Base-by-base conservation (phyloP, 78 protist species). In the Dictyostelium discoideum region DNA sequence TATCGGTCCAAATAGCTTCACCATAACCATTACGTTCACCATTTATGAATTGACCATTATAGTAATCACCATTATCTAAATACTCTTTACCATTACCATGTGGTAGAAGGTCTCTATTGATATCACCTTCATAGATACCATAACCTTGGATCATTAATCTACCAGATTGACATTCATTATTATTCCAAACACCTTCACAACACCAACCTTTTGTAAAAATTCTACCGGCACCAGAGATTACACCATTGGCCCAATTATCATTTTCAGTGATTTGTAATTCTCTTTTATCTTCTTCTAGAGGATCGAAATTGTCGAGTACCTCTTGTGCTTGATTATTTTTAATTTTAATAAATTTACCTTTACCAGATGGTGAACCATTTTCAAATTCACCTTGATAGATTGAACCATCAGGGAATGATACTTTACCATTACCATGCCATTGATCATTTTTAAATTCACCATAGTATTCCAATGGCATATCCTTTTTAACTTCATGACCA, bases 21-120 rank as follows among this genome's bases (percentile, higher is more conserved):
- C 94, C 94, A 11, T 81, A n/a, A 18, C 94, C 94, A 32, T 80
- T 7, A 16, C 85, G 44, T 32, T 90, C 54, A 11, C 94, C 94
- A 48, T 90, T 74, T 5, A 80, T 50, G 50, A 29, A 90, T 1
- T 14, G 2, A n/a, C 94, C 94, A 10, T 48, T 67, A 60, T 90
- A 90, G 22, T 32, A 44, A 11, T 65, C 72, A 69, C 50, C 76
- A 72, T 90, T 86, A 3, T 65, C 84, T 20, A 69, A 11, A 32
- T 40, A 82, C 24, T 90, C 94, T 82, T 90, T 69, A 16, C 94
- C 94, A 14, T 48, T 11, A 14, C 94, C 94, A 29, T 82, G 42
- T 46, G 94, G 94, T 5, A 67, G 5, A 37, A 82, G 54, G 2
- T 80, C 50, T 29, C 42, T 9, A n/a, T 44, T 20, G 3, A 90